These are phyloP conservation scores for Pseudopediastrum boryanum DNA, from an alignment of 139 green algal species.

Conservation along the genomic window DNA sequence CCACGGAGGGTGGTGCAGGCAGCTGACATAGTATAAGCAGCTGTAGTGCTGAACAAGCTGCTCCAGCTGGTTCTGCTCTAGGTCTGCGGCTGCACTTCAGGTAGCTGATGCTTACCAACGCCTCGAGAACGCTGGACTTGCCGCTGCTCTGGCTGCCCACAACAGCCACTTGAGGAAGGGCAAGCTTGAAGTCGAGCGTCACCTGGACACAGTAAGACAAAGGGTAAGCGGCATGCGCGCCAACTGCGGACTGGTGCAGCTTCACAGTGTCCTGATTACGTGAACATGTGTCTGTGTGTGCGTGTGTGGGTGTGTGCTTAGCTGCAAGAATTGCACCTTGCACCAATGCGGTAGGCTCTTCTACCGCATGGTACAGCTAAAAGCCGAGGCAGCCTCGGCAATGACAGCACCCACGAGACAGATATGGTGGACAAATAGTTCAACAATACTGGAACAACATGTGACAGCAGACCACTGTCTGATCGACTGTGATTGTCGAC, in stretches of 20 bases:
- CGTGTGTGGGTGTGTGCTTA: too few relatives aligned
- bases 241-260: neutral
- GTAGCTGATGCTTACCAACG: conserved; percentile 75
- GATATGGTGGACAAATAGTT: too few relatives aligned
- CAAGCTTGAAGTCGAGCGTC: conserved; percentile 80
- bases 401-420: too few relatives aligned
- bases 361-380: too few relatives aligned
- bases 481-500: neutral
- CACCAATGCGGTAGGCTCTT: too few relatives aligned
- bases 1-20: too few relatives aligned
- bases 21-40: neutral
- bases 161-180: conserved; percentile 93
- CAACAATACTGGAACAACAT: too few relatives aligned
- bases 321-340: too few relatives aligned
- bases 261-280: neutral
- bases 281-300: too few relatives aligned
- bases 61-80: neutral
- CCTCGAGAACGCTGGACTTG: conserved; percentile 95
- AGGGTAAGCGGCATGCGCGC: neutral
- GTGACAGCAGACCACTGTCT: too few relatives aligned
- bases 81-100: neutral
- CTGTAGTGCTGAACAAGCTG: neutral
- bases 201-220: conserved; percentile 55
- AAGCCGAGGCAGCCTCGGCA: too few relatives aligned
- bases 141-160: conserved; percentile 94